Base-by-base conservation (phyloP, 1,284 basidiomycete species). In the Blastosporella zonata region DNA sequence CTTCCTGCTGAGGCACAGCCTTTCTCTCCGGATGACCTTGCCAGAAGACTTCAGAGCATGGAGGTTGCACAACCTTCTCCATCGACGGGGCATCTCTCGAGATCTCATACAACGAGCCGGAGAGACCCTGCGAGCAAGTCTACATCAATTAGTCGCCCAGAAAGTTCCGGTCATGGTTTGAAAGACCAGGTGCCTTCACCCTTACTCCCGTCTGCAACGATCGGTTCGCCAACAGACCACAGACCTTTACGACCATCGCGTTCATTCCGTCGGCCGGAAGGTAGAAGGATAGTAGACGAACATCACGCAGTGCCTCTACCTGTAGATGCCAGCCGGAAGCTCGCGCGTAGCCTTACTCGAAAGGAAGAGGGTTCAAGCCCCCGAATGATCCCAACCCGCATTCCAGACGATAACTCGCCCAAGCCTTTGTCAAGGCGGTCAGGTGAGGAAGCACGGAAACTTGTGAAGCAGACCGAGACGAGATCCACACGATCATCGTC, bases 11-110 rank as follows among this genome's bases (percentile, higher is more conserved):
- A 67, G 12, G 48, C 60, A 15, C 69, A 65, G 45, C 66, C 73
- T 1, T 74, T 86, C 53, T 70, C 76, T 2, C 66, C 74, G 4
- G 81, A 83, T 22, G 84, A 84, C 49, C 67, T 88, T 50, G 73
- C 78, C 7, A 72, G 67, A 61, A 81, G 79, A 59, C 65, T 89
- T 46, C 67, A 77, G 48, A 75, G 66, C 47, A 70, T 84, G 29
- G 78, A 84, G 50, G 44, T 62, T 17, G 41, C 60, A n/a, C 29
- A 58, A 52, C 43, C 55, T 34, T 40, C 53, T 45, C 21, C 60
- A 54, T 28, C 59, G 58, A 7, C 31, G 39, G 25, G 39, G 37
- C 47, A 49, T 18, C 40, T 22, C 18, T 43, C 49, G 6, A 46
- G 21, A 15, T 46, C 55, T 3, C 36, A 25, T 6, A 43, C 44